phyloP scores from a whole-genome alignment of 805 yeast species.

The Monosporozyma siamensis region DNA sequence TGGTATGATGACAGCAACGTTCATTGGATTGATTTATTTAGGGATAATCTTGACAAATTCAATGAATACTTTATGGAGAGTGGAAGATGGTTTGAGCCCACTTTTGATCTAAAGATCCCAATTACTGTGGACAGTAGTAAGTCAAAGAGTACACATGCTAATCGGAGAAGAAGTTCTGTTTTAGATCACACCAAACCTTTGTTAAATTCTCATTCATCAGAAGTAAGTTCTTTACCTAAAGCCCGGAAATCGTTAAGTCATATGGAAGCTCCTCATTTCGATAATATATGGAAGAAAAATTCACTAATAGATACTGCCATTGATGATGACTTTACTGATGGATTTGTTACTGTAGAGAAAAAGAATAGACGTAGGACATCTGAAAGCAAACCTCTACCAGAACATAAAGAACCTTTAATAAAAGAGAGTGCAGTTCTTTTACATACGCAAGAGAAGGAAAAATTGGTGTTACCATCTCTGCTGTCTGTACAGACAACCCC shows the following conservation, averaged over 20 bases:
- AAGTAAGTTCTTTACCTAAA: too few relatives aligned
- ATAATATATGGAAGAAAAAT: conserved; percentile 1
- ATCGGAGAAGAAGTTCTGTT: conserved; percentile 8
- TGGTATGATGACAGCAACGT: conserved; percentile 29
- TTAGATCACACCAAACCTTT: not conserved
- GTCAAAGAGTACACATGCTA: not conserved
- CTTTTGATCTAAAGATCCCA: conserved; percentile 24
- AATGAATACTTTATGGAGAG: conserved; percentile 35
- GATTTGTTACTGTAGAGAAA: conserved; percentile 15
- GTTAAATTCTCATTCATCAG: too few relatives aligned
- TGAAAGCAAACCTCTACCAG: not conserved
- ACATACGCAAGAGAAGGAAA: conserved; percentile 8
- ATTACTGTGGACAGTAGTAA: not conserved
- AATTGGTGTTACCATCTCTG: conserved; percentile 12
- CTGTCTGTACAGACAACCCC: not conserved
- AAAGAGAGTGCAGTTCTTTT: conserved; percentile 11
- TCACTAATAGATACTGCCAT: conserved; percentile 6
- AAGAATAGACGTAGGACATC: conserved; percentile 12
- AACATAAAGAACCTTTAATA: not conserved
- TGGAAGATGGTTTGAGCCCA: conserved; percentile 30
- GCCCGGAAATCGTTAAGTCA: too few relatives aligned
- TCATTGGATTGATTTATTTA: conserved; percentile 29
- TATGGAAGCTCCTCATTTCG: not conserved
- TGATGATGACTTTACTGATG: conserved; percentile 10
- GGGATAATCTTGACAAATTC: conserved; percentile 29